A percentile compares a stretch with the other conserved stretches of the same genome.
Evolutionary conservation across 257 asterid species (phyloP).

Genomic region (Paraleonurus japonicus): DNA sequence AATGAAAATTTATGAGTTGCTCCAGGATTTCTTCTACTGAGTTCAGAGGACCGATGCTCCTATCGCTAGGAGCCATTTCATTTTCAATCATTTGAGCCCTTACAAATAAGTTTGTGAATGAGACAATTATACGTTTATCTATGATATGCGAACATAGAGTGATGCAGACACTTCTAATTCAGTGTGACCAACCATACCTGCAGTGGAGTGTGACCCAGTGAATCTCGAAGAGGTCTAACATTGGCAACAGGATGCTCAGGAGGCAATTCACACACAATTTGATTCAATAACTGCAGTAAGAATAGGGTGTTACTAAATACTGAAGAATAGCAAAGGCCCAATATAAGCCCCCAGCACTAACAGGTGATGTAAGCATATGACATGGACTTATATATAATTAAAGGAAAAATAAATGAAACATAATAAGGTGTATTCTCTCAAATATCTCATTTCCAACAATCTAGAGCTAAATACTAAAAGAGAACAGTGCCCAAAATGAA

Average conservation of each 20-base stretch:
- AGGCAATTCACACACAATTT: slow-evolving; percentile 94
- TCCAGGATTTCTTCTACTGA: neutral
- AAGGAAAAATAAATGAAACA: neutral
- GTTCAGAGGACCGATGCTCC: neutral
- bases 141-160: neutral
- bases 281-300: slow-evolving; percentile 74
- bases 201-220: slow-evolving; percentile 94
- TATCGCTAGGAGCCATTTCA: slow-evolving; percentile 1
- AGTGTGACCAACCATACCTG: slow-evolving; percentile 53
- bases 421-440: neutral
- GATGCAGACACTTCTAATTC: neutral
- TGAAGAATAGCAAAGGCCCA: neutral
- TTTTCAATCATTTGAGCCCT: neutral
- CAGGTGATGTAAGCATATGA: slow-evolving; percentile 3
- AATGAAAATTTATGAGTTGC: neutral
- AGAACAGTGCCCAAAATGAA: neutral
- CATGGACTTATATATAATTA: neutral
- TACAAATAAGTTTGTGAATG: neutral
- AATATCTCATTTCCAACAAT: slow-evolving; percentile 2
- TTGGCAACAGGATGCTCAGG: slow-evolving; percentile 99
- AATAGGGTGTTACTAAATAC: neutral
- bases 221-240: slow-evolving; percentile 90
- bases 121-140: neutral
- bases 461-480: slow-evolving; percentile 1
- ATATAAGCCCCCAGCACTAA: neutral